These are phyloP conservation scores for Ophiostoma ips DNA, from an alignment of 2,329 filamentous ascomycete species.

Conservation along the genomic window DNA sequence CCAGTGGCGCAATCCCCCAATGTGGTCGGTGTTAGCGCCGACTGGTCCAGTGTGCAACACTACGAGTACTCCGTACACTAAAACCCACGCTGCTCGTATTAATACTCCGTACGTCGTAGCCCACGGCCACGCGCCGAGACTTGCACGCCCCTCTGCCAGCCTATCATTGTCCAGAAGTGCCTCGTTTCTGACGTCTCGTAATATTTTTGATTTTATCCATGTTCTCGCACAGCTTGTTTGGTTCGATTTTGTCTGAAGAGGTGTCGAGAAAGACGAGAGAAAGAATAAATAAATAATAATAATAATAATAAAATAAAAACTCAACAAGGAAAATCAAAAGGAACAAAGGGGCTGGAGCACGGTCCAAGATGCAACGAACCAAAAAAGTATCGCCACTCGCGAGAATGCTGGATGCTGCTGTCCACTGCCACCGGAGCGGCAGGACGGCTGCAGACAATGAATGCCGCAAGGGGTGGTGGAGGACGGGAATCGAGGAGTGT, in stretches of 20 bases:
- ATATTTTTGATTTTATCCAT: not conserved
- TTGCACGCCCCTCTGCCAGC: slow-evolving; percentile 2
- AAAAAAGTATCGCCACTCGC: too few relatives aligned
- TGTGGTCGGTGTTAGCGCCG: slow-evolving; percentile 5
- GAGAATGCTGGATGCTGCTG: not conserved
- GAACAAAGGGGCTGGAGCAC: too few relatives aligned
- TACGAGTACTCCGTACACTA: not conserved
- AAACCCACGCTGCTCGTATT: not conserved
- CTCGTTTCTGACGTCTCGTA: not conserved
- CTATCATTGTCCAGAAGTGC: slow-evolving; percentile 2
- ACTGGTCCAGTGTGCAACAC: slow-evolving; percentile 1
- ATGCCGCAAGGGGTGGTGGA: not conserved
- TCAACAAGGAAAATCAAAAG: too few relatives aligned
- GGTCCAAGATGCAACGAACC: too few relatives aligned
- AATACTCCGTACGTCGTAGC: not conserved
- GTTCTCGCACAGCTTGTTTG: not conserved
- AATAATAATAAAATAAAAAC: too few relatives aligned
- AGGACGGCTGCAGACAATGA: not conserved
- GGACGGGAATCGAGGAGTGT: too few relatives aligned
- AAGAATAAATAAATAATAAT: too few relatives aligned
- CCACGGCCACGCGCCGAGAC: slow-evolving; percentile 3
- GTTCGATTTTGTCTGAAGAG: too few relatives aligned
- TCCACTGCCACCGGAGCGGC: not conserved
- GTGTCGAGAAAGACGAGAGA: too few relatives aligned
- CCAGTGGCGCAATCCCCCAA: too few relatives aligned